Base-by-base conservation (phyloP, 2,329 filamentous ascomycete genomes). In the Stachybotrys chlorohalonatus region DNA sequence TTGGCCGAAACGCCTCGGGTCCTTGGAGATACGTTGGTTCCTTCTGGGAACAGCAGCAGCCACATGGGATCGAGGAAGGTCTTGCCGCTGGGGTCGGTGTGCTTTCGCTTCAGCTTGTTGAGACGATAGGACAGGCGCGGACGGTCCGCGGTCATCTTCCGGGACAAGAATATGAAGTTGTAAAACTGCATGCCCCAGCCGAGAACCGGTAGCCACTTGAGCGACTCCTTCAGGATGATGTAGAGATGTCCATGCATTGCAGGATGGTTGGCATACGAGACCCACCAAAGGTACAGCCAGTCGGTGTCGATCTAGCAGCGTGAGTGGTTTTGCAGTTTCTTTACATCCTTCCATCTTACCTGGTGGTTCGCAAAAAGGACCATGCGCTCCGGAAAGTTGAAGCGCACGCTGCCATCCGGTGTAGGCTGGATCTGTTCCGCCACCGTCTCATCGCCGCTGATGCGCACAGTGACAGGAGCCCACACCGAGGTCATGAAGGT, bases 281-380 rank as follows among this genome's bases (percentile, higher is more conserved):
- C 85, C 90, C 90, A 95, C 90, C 90, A 95, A 7, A 95, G 80
- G 67, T 95, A 95, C 8, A 95, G 72, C 90, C 90, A 95, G 71
- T 95, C 90, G 8, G 90, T 93, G 67, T 95, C 95, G 53, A 95
- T 85, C 81, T 81, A 60, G 1, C 49, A 39, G 8, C 24, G 39
- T 52, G n/a, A 58, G 58, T 63, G 24, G 52, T 58, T 60, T n/a
- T 11, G 9, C 46, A 2, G 16, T 16, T 8, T 16, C 9, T 16
- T 16, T 16, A n/a, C 46, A 65, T 67, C 65, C 51, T 54, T 13
- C 4, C 24, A 6, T 31, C 52, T 15, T 69, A 84, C 81, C 73
- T 94, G 89, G 66, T 95, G 90, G 66, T 95, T 95, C 31, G 90
- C 90, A 68, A 95, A 89, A 72, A 95, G 75, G 31, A 95, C 80